These are phyloP conservation scores for Citrus reticulata DNA, from an alignment of 345 rosid species.

Conservation along the genomic window DNA sequence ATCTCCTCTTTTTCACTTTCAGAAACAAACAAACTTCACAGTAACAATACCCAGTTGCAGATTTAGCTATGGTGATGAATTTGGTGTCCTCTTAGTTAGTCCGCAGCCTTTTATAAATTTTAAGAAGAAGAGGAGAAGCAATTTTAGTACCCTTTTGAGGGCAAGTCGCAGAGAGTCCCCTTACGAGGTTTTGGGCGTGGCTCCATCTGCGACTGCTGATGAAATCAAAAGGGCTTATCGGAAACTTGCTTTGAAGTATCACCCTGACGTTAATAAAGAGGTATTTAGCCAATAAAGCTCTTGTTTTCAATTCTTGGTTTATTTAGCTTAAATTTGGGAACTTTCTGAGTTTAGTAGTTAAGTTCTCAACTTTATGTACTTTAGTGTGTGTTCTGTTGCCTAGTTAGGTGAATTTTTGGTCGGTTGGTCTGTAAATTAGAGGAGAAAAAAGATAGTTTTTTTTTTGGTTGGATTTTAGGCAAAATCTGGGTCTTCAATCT, in stretches of 20 bases:
- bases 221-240: constrained; percentile 96
- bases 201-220: constrained; percentile 69
- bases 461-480: not conserved
- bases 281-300: constrained; percentile 23
- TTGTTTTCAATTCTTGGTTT: not conserved
- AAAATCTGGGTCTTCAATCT: not conserved
- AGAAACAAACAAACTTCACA: constrained; percentile 22
- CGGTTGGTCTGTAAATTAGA: constrained; percentile 2
- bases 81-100: constrained; percentile 11
- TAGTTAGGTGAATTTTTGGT: not conserved
- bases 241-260: constrained; percentile 91
- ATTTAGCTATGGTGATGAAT: constrained; percentile 25
- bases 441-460: not conserved
- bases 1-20: constrained; percentile 27
- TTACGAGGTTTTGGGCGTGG: constrained; percentile 76
- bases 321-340: not conserved
- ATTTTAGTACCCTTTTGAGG: constrained; percentile 24
- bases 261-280: constrained; percentile 96
- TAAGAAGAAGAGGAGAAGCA: constrained; percentile 32
- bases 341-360: not conserved
- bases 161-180: constrained; percentile 73
- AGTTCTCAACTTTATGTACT: not conserved
- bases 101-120: constrained; percentile 19
- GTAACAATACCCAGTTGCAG: constrained; percentile 29
- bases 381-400: not conserved